A percentile compares a stretch with the other conserved stretches of the same genome.
Evolutionary conservation across 768 basidiomycete species (phyloP).

Genomic region (Psilocybe sp.): DNA sequence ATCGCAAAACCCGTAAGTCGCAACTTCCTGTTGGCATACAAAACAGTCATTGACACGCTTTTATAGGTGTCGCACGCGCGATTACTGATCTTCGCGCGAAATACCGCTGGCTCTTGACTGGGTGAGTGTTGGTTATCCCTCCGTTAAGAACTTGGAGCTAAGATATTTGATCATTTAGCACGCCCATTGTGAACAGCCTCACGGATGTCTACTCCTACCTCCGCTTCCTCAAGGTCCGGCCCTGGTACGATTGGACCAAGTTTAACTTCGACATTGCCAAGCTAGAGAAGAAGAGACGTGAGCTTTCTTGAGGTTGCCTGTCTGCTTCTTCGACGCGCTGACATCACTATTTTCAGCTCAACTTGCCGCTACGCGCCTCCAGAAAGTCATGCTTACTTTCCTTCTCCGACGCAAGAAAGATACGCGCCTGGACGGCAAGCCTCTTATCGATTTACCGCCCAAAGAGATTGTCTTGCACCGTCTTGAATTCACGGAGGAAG

Average conservation of each 20-base stretch:
- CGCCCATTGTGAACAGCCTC: conserved; percentile 63
- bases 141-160: neutral
- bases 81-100: conserved; percentile 48
- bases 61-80: conserved; percentile 48
- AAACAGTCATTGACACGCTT: neutral
- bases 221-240: conserved; percentile 40
- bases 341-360: conserved; percentile 29
- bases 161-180: conserved; percentile 28
- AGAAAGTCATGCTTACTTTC: conserved; percentile 52
- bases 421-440: conserved; percentile 61
- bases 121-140: conserved; percentile 28
- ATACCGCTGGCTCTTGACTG: conserved; percentile 69
- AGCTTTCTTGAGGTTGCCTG: conserved; percentile 14
- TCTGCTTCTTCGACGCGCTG: conserved; percentile 2
- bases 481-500: conserved; percentile 59
- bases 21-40: neutral
- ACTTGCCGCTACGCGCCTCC: conserved; percentile 56
- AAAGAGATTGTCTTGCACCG: conserved; percentile 50
- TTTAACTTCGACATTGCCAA: conserved; percentile 36
- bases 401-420: conserved; percentile 65
- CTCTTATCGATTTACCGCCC: conserved; percentile 60
- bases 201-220: conserved; percentile 50
- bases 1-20: conserved; percentile 44
- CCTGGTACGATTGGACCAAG: conserved; percentile 45
- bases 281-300: conserved; percentile 52